Evolutionary conservation across 352 stramenopile species (phyloP), one percentile per base, ranked within the genome.

Genomic region (Phytopythium mirpurense): DNA sequence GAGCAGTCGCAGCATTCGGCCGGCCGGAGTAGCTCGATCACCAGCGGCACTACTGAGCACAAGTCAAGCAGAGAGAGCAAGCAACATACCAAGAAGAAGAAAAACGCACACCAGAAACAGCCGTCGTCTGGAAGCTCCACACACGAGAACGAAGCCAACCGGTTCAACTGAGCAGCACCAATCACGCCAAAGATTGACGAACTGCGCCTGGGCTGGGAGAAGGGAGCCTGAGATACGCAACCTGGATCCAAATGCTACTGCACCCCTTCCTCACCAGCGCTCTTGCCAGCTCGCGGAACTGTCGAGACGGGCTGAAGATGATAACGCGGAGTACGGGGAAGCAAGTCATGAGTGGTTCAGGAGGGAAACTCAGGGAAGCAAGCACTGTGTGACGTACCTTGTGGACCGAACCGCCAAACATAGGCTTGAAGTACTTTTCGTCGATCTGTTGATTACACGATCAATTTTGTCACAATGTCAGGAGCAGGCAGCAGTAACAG

Each of bases 381-480:
- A 32, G 21, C 41, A 31, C 23, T 14, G 7, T 47, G 9, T 29
- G 14, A 1, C 21, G 26, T 15, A 65, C 57, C 62, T 73, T 64
- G 23, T 62, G 61, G 26, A 54, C 56, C 3, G 71, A 78, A 16
- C 76, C 78, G 2, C 78, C 76, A 57, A 89, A 87, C 10, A 85
- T 37, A 5, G 78, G 78, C 56, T 89, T 86, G 44, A 89, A 63
- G 46, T 87, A 89, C 36, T 62, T 70, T 32, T 87, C 74, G 29
- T 89, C 78, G 36, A 89, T 49, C 77, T 86, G 19, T 21, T n/a
- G n/a, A n/a, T n/a, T n/a, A n/a, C n/a, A n/a, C n/a, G n/a, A n/a
- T n/a, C n/a, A n/a, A n/a, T n/a, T n/a, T n/a, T n/a, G n/a, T n/a
- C n/a, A n/a, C n/a, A n/a, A n/a, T n/a, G n/a, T n/a, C n/a, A n/a